phyloP scores from a whole-genome alignment of 2,329 filamentous ascomycete species.

The Talaromyces amestolkiae region DNA sequence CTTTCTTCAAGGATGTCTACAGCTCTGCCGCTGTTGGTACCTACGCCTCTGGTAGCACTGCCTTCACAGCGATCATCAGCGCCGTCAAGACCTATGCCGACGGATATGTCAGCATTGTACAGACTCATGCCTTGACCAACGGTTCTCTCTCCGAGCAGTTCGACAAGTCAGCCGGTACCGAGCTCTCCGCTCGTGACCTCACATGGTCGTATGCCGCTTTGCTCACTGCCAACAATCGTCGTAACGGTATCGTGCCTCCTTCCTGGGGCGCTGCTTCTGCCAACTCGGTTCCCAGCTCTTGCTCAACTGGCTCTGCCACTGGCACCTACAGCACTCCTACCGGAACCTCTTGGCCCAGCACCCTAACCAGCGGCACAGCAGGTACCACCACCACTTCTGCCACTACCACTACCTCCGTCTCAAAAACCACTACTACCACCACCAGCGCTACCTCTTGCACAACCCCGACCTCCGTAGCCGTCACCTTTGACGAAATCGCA shows the following conservation, averaged over 20 bases:
- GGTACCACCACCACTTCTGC: not conserved
- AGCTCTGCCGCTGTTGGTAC: slow-evolving; percentile 60
- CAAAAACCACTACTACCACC: not conserved
- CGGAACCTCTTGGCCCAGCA: slow-evolving; percentile 24
- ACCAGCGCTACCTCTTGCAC: slow-evolving; percentile 22
- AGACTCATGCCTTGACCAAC: slow-evolving; percentile 16
- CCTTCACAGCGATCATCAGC: slow-evolving; percentile 56
- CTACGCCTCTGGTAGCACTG: slow-evolving; percentile 57
- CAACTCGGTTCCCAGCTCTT: slow-evolving; percentile 21
- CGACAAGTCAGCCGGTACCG: slow-evolving; percentile 33
- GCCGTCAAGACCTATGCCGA: slow-evolving; percentile 64
- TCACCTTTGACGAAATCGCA: slow-evolving; percentile 62
- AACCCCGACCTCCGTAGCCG: slow-evolving; percentile 48
- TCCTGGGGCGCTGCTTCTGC: slow-evolving; percentile 19
- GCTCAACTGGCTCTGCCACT: slow-evolving; percentile 25
- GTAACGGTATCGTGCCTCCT: slow-evolving; percentile 17
- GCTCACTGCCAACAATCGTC: slow-evolving; percentile 37
- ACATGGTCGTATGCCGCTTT: slow-evolving; percentile 48
- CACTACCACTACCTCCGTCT: not conserved
- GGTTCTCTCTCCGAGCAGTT: slow-evolving; percentile 43
- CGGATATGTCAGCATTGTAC: slow-evolving; percentile 50
- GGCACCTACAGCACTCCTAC: slow-evolving; percentile 28
- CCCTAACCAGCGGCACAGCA: not conserved
- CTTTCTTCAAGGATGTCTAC: slow-evolving; percentile 69
- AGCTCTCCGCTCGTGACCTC: slow-evolving; percentile 41